Percentiles rank a stretch among this genome's conserved stretches.
Evolutionary conservation across 257 asterid species (phyloP).

Genomic region (Mitragyna speciosa): DNA sequence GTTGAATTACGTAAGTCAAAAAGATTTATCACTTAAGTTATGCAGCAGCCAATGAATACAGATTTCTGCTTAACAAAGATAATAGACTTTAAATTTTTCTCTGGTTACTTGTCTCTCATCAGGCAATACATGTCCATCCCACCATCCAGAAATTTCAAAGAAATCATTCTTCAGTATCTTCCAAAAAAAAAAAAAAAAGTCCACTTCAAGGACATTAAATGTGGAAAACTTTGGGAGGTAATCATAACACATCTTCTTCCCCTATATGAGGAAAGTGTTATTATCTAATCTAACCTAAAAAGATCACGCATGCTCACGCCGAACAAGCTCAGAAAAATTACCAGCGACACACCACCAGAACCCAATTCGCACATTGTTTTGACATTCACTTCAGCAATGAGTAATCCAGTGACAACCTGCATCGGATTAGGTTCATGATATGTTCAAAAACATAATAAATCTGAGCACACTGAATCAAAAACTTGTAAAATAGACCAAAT

Average conservation of each 20-base stretch:
- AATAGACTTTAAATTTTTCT: not conserved
- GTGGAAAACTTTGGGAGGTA: not conserved
- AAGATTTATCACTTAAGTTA: not conserved
- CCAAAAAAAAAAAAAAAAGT: not conserved
- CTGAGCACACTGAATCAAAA: not conserved
- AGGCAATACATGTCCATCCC: not conserved
- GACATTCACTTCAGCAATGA: conserved; percentile 95
- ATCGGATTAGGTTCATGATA: conserved; percentile 24
- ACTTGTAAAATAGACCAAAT: not conserved
- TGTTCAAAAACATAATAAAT: not conserved
- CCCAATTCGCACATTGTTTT: conserved; percentile 96
- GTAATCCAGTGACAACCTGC: conserved; percentile 86
- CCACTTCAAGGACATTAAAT: not conserved
- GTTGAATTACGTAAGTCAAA: too few relatives aligned
- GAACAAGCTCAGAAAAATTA: conserved; percentile 34
- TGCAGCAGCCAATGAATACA: not conserved
- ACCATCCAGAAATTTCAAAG: not conserved
- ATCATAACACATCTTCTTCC: not conserved
- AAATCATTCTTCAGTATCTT: not conserved
- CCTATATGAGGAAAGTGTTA: not conserved
- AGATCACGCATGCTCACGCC: conserved; percentile 2
- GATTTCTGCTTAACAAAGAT: not conserved
- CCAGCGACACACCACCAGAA: conserved; percentile 94
- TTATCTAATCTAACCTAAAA: not conserved
- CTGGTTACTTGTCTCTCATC: not conserved